phyloP scores from a whole-genome alignment of 768 basidiomycete genomes.

The Collybia nuda region DNA sequence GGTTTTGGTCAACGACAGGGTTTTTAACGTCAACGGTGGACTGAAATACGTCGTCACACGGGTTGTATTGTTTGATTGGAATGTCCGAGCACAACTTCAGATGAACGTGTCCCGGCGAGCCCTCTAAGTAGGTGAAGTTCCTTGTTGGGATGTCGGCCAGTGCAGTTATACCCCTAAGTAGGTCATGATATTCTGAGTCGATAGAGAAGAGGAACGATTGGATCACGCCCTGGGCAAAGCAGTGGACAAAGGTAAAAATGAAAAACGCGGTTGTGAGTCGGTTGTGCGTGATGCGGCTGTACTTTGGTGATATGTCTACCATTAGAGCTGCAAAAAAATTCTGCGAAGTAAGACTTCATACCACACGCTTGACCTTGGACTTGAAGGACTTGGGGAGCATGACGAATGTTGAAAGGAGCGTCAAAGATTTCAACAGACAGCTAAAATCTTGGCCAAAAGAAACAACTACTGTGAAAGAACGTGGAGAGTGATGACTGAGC shows the following conservation, averaged over 20 bases:
- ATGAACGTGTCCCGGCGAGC: conserved; percentile 22
- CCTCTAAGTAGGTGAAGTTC: conserved; percentile 37
- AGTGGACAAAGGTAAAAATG: conserved; percentile 48
- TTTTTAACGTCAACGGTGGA: conserved; percentile 16
- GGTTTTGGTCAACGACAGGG: conserved; percentile 2
- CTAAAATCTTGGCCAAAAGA: no score
- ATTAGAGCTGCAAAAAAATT: neutral
- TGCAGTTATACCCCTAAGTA: conserved; percentile 36
- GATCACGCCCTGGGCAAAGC: conserved; percentile 50
- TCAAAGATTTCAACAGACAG: neutral
- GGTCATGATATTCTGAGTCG: conserved; percentile 37
- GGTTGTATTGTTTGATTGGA: conserved; percentile 30
- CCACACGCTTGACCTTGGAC: neutral
- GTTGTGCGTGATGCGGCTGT: conserved; percentile 36
- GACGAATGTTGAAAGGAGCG: neutral
- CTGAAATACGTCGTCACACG: conserved; percentile 35
- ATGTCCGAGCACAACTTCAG: conserved; percentile 46
- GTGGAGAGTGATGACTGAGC: neutral
- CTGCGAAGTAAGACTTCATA: neutral
- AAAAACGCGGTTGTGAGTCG: conserved; percentile 47
- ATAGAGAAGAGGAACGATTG: conserved; percentile 47
- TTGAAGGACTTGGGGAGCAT: neutral
- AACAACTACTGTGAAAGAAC: neutral
- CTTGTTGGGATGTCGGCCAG: conserved; percentile 30
- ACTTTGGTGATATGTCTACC: conserved; percentile 18